Conservation (phyloP, 495 filamentous ascomycete genomes). For the Hypoxylon trugodes region DNA sequence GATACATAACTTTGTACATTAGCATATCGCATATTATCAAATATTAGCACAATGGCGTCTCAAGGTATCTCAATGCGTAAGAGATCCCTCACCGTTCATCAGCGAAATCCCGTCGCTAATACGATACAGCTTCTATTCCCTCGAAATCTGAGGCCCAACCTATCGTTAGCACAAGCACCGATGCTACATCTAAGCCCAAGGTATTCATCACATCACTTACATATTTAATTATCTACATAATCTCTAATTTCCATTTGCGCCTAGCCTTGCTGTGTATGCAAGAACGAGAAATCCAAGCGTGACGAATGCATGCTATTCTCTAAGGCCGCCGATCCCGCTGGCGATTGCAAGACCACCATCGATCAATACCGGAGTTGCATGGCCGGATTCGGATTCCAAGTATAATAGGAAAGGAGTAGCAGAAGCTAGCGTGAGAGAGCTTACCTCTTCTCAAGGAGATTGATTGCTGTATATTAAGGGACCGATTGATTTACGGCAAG, state of each 20-base stretch:
- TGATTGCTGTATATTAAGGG: constrained; percentile 25
- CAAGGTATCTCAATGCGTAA: constrained; percentile 47
- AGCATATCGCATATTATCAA: too few species aligned
- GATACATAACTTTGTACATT: background rate
- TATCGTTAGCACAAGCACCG: constrained; percentile 33
- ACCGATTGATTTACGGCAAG: constrained; percentile 19
- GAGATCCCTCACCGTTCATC: constrained; percentile 7
- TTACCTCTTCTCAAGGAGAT: background rate
- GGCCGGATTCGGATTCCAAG: constrained; percentile 90
- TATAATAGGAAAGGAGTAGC: constrained; percentile 47
- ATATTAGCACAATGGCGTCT: constrained; percentile 43
- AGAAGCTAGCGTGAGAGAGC: background rate
- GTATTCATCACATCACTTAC: constrained; percentile 37
- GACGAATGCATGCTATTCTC: constrained; percentile 99
- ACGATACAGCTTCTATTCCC: constrained; percentile 40
- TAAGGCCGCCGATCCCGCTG: constrained; percentile 75
- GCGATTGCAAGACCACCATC: constrained; percentile 81
- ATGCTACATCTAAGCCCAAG: constrained; percentile 53
- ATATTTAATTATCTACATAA: background rate
- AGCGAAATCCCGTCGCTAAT: constrained; percentile 19
- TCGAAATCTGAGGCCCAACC: constrained; percentile 38
- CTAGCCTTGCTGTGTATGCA: constrained; percentile 97
- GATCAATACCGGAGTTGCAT: constrained; percentile 91
- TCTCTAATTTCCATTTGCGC: constrained; percentile 8
- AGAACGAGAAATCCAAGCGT: constrained; percentile 86